Evolutionary conservation across 2,329 filamentous ascomycete genomes (phyloP), one percentile per base, ranked within the genome.

Genomic region (Davidsoniella neocaledoniae): DNA sequence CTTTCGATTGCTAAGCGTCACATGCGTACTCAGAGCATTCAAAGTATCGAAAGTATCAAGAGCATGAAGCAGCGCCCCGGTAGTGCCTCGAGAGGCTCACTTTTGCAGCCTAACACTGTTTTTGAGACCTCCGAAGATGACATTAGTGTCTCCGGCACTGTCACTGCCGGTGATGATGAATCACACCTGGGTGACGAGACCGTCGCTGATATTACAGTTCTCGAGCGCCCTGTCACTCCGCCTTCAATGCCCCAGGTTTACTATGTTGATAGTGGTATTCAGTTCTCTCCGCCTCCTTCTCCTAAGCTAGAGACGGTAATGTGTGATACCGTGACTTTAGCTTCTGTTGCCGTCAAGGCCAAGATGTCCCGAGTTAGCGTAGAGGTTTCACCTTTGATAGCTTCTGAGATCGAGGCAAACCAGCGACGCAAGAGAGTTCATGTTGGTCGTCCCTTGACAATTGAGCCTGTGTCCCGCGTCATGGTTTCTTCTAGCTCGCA

Each of bases 271-370:
- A 74, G 73, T n/a, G 84, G 80, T 3, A 72, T 86, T 29, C 88
- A 95, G 62, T 91, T 76, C 59, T 91, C 86, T 33, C 87, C 86
- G 43, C 86, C 86, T 1, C 73, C 81, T 2, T 93, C 86, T 2
- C 86, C 86, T 1, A 70, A 69, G 57, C 50, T 71, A 4, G 54
- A 59, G 8, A 62, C 69, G 26, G 40, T 52, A 2, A 39, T 52
- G 40, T 26, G 40, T 9, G 40, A 44, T 17, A 29, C 38, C 1
- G 21, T 48, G 23, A 39, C 45, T 12, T 16, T 52, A 3, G 45
- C 50, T n/a, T 40, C 45, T 19, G 41, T 52, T 19, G 40, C 45
- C 16, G 23, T 52, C 19, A 43, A 48, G n/a, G 25, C 40, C n/a
- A 46, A 52, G 45, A 47, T 51, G 43, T 42, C 43, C 10, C 43